Base-by-base conservation (phyloP, 306 rosid genomes). In the Hippophae rhamnoides region DNA sequence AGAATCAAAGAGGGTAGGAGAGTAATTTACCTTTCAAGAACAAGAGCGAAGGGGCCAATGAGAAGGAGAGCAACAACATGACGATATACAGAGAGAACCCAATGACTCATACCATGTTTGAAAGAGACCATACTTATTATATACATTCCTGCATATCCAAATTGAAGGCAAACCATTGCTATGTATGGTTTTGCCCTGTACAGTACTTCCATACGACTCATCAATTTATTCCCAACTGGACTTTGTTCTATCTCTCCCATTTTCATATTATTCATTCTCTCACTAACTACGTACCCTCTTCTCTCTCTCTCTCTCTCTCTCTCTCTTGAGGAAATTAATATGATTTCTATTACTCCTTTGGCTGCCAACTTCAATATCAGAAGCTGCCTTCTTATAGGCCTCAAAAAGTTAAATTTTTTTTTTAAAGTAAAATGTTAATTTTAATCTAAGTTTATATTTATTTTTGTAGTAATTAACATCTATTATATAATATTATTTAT, bases 91-190 rank as follows among this genome's bases (percentile, higher is more conserved):
- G 99, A 85, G 44, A 93, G 87, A 6, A 93, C 74, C 72, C 81
- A 93, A 72, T 93, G 90, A 53, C 86, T 93, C 90, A 93, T 86
- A 40, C 99, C 99, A 63, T 89, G 87, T 48, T 89, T 93, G 61
- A 93, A 76, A 11, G 95, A 86, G 51, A 93, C 84, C 95, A 93
- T 77, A 23, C 95, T 86, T 38, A 93, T 70, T 10, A 93, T 77
- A 13, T 93, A 88, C 99, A 93, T 86, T 25, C 99, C 99, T 0
- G 99, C 70, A 52, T 88, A 93, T 0, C 99, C 99, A 63, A 93
- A 88, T 38, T 93, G 97, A 71, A 93, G 82, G 54, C 89, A 82
- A 48, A 93, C 54, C 66, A 93, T 88, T 14, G 95, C 97, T 70
- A 93, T 79, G 71, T 83, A 88, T 6, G 97, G 99, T 54, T 93